Evolutionary conservation across 1,284 basidiomycete species (phyloP), one percentile per base, ranked within the genome.

Genomic region (Trichosporon sp.): DNA sequence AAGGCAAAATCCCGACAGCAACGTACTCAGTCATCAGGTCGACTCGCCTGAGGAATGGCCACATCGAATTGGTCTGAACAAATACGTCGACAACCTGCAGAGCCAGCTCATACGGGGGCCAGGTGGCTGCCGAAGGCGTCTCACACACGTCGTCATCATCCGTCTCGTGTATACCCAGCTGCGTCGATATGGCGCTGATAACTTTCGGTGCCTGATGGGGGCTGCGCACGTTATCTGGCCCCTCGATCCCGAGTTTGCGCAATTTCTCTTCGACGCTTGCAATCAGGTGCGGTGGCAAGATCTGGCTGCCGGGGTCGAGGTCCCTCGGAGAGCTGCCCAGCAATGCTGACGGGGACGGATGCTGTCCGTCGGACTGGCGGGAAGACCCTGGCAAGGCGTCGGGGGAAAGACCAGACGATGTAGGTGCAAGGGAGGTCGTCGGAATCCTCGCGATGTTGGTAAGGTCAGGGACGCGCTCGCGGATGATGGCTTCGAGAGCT

Each of bases 41-140:
- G 23, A 62, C 60, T 1, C 60, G 60, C 32, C 60, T 34, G 8
- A 62, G 29, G 34, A 62, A 34, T 7, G 60, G 60, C 60, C 60
- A 62, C 60, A 62, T 34, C n/a, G 60, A 62, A 32, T 62, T 62
- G 15, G 60, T 62, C 29, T 35, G 31, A 12, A 62, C 13, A 18
- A 62, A 62, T 3, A 62, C 60, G 60, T 62, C 60, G 2, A 62
- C 60, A 9, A 62, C 60, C 21, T 62, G 60, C 60, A 62, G 31
- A 29, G 60, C 60, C 4, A 62, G 32, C 60, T 62, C 60, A 18
- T 62, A 62, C 1, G 60, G 60, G 9, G 60, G 60, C 60, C 60
- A 62, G 6, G 60, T 18, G 21, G 60, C 60, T n/a, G 60, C 60
- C 7, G 32, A 34, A 11, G 60, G 60, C 31, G 60, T 62, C 60